Evolutionary conservation across 306 rosid genomes (phyloP).

Genomic region (Luffa aegyptiaca): DNA sequence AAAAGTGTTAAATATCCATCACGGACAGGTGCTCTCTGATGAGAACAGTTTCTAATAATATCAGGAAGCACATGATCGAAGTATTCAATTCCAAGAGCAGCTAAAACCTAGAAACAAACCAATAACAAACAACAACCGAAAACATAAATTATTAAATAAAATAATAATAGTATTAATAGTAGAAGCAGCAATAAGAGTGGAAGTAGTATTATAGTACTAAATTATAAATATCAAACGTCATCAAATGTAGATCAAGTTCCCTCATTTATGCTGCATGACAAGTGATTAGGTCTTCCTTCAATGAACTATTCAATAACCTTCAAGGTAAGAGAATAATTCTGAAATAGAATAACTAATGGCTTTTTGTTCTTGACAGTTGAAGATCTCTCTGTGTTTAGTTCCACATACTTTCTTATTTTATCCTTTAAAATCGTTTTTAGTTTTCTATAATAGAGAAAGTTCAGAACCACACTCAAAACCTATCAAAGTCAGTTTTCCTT

Average conservation of each 20-base stretch:
- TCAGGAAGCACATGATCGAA: conserved; percentile 95
- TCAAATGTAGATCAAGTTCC: neutral
- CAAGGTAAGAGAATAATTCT: neutral
- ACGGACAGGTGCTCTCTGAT: conserved; percentile 86
- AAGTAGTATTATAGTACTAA: neutral
- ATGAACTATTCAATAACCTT: neutral
- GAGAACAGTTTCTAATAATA: conserved; percentile 80
- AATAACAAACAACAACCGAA: neutral
- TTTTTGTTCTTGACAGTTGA: neutral
- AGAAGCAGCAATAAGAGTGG: neutral
- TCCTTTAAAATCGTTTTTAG: neutral
- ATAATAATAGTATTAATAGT: neutral
- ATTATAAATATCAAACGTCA: neutral
- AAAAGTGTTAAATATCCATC: conserved; percentile 92
- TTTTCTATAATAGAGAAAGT: neutral
- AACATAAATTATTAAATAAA: neutral
- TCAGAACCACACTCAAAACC: neutral
- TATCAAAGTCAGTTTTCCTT: neutral
- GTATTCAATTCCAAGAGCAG: conserved; percentile 82
- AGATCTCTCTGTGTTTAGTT: neutral
- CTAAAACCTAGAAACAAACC: conserved; percentile 44
- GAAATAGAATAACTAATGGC: neutral
- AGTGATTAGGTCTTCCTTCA: neutral
- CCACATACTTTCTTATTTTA: neutral
- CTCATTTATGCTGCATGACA: neutral